These are phyloP conservation scores for Marasmius fiardii DNA, from an alignment of 1,284 basidiomycete genomes.

Conservation along the genomic window DNA sequence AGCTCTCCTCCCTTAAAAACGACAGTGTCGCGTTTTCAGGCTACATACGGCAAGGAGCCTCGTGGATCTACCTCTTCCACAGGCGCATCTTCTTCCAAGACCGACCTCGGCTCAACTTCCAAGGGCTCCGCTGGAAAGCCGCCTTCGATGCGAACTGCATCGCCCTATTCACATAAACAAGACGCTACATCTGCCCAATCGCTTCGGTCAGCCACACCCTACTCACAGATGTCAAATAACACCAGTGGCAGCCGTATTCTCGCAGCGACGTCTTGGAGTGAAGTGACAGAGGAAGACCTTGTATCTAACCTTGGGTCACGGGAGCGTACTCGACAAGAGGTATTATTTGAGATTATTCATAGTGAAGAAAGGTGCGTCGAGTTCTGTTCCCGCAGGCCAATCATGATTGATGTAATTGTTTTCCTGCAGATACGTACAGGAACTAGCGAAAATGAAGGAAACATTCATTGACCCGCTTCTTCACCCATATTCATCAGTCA, in stretches of 20 bases:
- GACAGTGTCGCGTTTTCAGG: conserved; percentile 70
- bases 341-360: conserved; percentile 96
- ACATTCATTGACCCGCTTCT: conserved; percentile 90
- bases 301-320: conserved; percentile 90
- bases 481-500: conserved; percentile 64
- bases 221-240: conserved; percentile 67
- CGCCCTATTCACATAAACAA: conserved; percentile 56
- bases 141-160: conserved; percentile 59
- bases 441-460: conserved; percentile 88
- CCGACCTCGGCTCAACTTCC: conserved; percentile 34
- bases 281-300: conserved; percentile 92
- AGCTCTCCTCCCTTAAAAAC: conserved; percentile 53
- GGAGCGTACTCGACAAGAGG: conserved; percentile 95
- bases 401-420: conserved; percentile 15
- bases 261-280: conserved; percentile 89
- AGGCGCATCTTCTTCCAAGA: conserved; percentile 39
- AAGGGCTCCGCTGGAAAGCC: conserved; percentile 36
- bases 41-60: conserved; percentile 63
- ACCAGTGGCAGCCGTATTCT: conserved; percentile 70
- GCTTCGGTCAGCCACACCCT: conserved; percentile 74
- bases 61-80: conserved; percentile 64
- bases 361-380: conserved; percentile 86
- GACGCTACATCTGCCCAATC: conserved; percentile 60
- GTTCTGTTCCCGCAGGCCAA: conserved; percentile 3
- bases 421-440: conserved; percentile 82